phyloP scores from a whole-genome alignment of 768 basidiomycete genomes.

The Mycena galericulata region DNA sequence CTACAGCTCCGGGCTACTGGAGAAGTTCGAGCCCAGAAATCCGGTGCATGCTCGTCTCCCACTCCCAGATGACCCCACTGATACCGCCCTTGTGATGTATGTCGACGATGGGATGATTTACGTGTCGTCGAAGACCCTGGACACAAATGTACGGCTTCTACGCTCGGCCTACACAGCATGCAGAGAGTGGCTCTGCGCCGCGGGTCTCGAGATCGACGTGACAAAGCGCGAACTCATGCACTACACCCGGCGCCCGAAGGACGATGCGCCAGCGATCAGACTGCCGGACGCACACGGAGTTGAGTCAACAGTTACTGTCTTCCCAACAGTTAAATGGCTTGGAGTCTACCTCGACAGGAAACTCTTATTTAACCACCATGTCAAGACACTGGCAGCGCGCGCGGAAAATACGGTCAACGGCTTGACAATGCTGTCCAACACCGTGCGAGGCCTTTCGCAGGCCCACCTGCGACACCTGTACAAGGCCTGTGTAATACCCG shows the following conservation, averaged over 20 bases:
- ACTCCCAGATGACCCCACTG: conserved; percentile 32
- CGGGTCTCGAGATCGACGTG: conserved; percentile 7
- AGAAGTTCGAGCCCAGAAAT: conserved; percentile 34
- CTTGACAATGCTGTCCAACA: conserved; percentile 49
- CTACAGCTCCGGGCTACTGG: conserved; percentile 40
- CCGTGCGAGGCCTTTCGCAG: conserved; percentile 47
- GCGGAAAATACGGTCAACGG: conserved; percentile 42
- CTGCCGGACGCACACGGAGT: conserved; percentile 24
- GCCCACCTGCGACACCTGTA: conserved; percentile 44
- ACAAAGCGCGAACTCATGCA: conserved; percentile 45
- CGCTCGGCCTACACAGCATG: conserved; percentile 26
- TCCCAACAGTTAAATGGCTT: conserved; percentile 43
- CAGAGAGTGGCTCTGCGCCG: neutral
- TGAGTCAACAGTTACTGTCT: conserved; percentile 9
- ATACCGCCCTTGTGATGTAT: conserved; percentile 39
- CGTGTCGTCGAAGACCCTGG: conserved; percentile 39
- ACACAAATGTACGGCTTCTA: conserved; percentile 38
- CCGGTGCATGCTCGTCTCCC: conserved; percentile 8
- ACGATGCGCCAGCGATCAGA: conserved; percentile 27
- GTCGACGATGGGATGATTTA: conserved; percentile 48
- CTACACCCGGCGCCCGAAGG: conserved; percentile 33
- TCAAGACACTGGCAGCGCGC: conserved; percentile 36
- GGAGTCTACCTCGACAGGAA: conserved; percentile 49
- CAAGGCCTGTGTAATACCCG: conserved; percentile 44
- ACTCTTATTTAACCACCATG: conserved; percentile 48